Conservation (phyloP, 2,329 filamentous ascomycete genomes). For the Fusarium globosum region DNA sequence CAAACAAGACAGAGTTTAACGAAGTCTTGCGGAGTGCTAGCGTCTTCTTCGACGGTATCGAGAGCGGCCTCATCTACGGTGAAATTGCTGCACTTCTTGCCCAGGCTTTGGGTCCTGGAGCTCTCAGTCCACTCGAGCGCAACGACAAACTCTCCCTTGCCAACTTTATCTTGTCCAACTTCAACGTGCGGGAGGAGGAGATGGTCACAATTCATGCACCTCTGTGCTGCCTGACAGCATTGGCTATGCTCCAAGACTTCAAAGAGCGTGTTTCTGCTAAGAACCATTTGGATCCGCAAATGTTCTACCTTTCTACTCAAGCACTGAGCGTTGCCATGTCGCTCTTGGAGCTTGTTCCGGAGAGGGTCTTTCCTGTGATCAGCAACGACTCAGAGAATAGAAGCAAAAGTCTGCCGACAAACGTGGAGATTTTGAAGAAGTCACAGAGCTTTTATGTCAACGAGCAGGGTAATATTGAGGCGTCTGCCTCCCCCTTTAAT, state of each 20-base stretch:
- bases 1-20: conserved; percentile 76
- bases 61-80: conserved; percentile 91
- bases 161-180: conserved; percentile 84
- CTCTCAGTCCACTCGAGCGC: conserved; percentile 58
- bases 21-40: conserved; percentile 94
- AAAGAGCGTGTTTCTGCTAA: conserved; percentile 51
- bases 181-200: conserved; percentile 95
- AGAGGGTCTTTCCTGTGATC: conserved; percentile 66
- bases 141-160: conserved; percentile 77
- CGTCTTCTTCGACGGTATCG: conserved; percentile 96
- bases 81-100: conserved; percentile 78
- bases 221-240: conserved; percentile 65
- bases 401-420: conserved; percentile 35
- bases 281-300: conserved; percentile 50
- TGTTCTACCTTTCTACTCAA: conserved; percentile 46
- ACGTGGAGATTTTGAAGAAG: conserved; percentile 66
- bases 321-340: conserved; percentile 63
- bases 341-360: conserved; percentile 72
- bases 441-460: conserved; percentile 75
- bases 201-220: conserved; percentile 92
- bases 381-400: conserved; percentile 4
- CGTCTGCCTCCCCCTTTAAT: conserved; percentile 68
- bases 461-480: conserved; percentile 76
- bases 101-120: conserved; percentile 64
- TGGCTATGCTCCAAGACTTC: conserved; percentile 73